Percentiles rank a stretch among this genome's conserved stretches.
These are phyloP conservation scores for Nakazawaea wyomingensis DNA, from an alignment of 805 yeast genomes.

Conservation along the genomic window DNA sequence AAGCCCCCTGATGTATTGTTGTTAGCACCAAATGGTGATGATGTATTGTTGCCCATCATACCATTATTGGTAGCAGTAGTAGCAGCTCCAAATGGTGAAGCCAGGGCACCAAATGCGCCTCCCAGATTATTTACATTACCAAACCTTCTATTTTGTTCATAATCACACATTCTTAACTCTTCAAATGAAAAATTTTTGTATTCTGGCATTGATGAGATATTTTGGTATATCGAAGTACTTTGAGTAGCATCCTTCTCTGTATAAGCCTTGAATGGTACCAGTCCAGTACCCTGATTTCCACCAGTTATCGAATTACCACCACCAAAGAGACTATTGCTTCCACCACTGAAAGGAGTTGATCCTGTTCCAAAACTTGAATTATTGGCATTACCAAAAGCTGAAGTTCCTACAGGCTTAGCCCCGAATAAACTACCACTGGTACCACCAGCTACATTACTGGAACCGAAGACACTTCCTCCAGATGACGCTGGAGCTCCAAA, in stretches of 20 bases:
- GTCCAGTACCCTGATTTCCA: slow-evolving; percentile 61
- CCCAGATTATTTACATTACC: slow-evolving; percentile 38
- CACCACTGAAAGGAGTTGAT: slow-evolving; percentile 23
- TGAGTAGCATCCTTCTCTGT: slow-evolving; percentile 69
- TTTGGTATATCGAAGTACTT: slow-evolving; percentile 58
- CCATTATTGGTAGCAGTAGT: slow-evolving; percentile 15
- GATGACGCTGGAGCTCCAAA: slow-evolving; percentile 8
- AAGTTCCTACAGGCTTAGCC: slow-evolving; percentile 14
- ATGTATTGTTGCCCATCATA: slow-evolving; percentile 24
- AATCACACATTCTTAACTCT: slow-evolving; percentile 87
- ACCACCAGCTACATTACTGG: slow-evolving; percentile 18
- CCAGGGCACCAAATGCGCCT: slow-evolving; percentile 16
- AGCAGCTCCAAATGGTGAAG: slow-evolving; percentile 14
- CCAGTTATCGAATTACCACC: slow-evolving; percentile 26
- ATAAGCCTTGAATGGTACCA: slow-evolving; percentile 62
- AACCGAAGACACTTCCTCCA: slow-evolving; percentile 20
- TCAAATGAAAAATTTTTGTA: slow-evolving; percentile 77
- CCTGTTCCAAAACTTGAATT: slow-evolving; percentile 23
- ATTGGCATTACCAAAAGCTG: slow-evolving; percentile 19
- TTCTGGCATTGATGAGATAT: slow-evolving; percentile 86
- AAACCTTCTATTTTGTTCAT: slow-evolving; percentile 61
- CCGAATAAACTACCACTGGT: slow-evolving; percentile 22
- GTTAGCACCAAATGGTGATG: slow-evolving; percentile 20
- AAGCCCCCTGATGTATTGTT: slow-evolving; percentile 32
- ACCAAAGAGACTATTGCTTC: slow-evolving; percentile 25